These are phyloP conservation scores for Leucoagaricus sp. DNA, from an alignment of 1,284 basidiomycete genomes.

Conservation along the genomic window DNA sequence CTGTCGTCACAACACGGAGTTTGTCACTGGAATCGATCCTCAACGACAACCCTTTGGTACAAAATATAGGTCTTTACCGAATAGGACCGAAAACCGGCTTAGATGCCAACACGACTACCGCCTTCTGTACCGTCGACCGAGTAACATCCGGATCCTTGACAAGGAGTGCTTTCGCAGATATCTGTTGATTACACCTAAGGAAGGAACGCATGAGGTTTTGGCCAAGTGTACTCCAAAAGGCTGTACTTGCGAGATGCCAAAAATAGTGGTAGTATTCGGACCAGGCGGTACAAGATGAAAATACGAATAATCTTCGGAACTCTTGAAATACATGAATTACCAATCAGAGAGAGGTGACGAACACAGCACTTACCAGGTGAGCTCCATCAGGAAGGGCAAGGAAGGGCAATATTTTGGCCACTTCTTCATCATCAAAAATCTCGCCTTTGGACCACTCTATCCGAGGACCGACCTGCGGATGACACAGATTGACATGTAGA, in stretches of 20 bases:
- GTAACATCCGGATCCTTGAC: slow-evolving; percentile 89
- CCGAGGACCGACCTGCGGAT: slow-evolving; percentile 78
- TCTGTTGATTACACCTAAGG: slow-evolving; percentile 91
- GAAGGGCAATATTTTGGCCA: slow-evolving; percentile 87
- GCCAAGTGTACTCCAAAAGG: not conserved
- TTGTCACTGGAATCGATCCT: slow-evolving; percentile 65
- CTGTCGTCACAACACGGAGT: slow-evolving; percentile 92
- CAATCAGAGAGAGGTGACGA: slow-evolving; percentile 15
- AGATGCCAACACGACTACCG: slow-evolving; percentile 91
- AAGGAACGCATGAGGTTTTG: slow-evolving; percentile 2
- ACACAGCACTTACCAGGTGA: slow-evolving; percentile 67
- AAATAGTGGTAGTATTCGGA: slow-evolving; percentile 77
- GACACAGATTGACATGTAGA: slow-evolving; percentile 17
- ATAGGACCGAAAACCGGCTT: slow-evolving; percentile 90
- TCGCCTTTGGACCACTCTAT: slow-evolving; percentile 80
- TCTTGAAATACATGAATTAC: slow-evolving; percentile 45
- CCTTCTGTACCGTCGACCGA: slow-evolving; percentile 96
- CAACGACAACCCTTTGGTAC: not conserved
- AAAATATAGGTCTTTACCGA: slow-evolving; percentile 48
- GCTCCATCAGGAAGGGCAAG: slow-evolving; percentile 98
- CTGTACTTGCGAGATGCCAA: slow-evolving; percentile 84
- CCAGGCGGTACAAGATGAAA: slow-evolving; percentile 84
- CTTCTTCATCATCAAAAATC: slow-evolving; percentile 80
- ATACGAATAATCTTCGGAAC: slow-evolving; percentile 95
- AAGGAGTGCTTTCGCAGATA: slow-evolving; percentile 80